These are phyloP conservation scores for Podaxis sp. DNA, from an alignment of 768 basidiomycete species.

Conservation along the genomic window DNA sequence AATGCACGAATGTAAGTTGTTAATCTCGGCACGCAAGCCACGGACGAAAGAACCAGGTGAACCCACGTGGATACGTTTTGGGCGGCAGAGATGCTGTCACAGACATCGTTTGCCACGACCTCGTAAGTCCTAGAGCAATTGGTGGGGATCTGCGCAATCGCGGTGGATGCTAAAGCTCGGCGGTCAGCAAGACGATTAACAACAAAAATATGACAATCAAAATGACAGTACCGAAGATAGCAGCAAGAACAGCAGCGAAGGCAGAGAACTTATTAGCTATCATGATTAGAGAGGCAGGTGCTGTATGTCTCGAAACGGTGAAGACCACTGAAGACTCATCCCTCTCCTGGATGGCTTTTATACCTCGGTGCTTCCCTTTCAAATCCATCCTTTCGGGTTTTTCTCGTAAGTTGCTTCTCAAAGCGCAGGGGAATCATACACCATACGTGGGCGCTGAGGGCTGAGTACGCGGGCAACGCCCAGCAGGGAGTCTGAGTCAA, in stretches of 20 bases:
- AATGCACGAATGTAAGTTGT: too few relatives aligned
- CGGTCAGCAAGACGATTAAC: neutral
- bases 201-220: neutral
- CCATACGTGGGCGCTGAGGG: neutral
- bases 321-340: neutral
- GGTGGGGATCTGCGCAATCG: neutral
- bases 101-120: conserved; percentile 51
- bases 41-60: neutral
- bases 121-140: conserved; percentile 50
- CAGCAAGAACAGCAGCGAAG: neutral
- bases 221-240: neutral
- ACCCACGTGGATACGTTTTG: conserved; percentile 48
- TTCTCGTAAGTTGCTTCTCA: neutral
- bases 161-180: neutral
- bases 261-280: neutral
- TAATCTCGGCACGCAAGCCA: neutral
- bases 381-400: neutral
- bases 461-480: neutral
- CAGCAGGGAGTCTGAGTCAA: neutral
- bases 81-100: conserved; percentile 49
- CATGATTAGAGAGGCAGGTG: neutral
- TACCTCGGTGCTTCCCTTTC: neutral
- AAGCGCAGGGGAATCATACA: neutral
- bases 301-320: neutral
- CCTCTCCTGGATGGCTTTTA: neutral